phyloP scores from a whole-genome alignment of 2,329 filamentous ascomycete species.

The Aspergillus puulaauensis region DNA sequence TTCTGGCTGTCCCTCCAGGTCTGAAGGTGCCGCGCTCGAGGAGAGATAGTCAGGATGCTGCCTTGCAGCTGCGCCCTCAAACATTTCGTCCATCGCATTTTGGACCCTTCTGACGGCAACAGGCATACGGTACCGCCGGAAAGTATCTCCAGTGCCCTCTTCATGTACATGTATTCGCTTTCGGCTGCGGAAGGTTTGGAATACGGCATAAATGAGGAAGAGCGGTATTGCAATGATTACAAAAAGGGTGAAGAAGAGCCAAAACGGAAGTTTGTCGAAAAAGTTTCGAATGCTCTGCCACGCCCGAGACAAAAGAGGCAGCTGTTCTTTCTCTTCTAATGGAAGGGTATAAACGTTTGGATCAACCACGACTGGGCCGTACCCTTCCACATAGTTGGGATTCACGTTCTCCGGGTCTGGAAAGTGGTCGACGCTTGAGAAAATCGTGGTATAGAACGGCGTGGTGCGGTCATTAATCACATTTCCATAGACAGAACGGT shows the following conservation, averaged over 20 bases:
- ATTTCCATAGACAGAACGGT: slow-evolving; percentile 79
- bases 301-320: slow-evolving; percentile 30
- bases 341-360: slow-evolving; percentile 32
- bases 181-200: slow-evolving; percentile 74
- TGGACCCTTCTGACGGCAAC: slow-evolving; percentile 74
- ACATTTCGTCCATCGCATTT: slow-evolving; percentile 72
- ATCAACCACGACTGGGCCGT: slow-evolving; percentile 74
- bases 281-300: slow-evolving; percentile 36
- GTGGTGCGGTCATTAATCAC: slow-evolving; percentile 82
- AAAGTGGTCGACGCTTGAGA: slow-evolving; percentile 77
- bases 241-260: slow-evolving; percentile 65
- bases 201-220: slow-evolving; percentile 71
- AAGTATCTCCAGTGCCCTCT: slow-evolving; percentile 64
- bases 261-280: slow-evolving; percentile 60
- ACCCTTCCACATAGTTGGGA: slow-evolving; percentile 72
- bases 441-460: slow-evolving; percentile 78
- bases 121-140: slow-evolving; percentile 72
- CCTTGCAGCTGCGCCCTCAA: slow-evolving; percentile 68
- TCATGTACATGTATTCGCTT: slow-evolving; percentile 76
- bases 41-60: slow-evolving; percentile 72
- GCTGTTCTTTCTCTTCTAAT: slow-evolving; percentile 20
- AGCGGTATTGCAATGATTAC: slow-evolving; percentile 70
- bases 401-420: slow-evolving; percentile 65
- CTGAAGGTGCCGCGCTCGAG: slow-evolving; percentile 42
- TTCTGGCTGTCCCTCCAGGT: slow-evolving; percentile 11